Evolutionary conservation across 129 eudicot genomes (phyloP), one percentile per base, ranked within the genome.

Genomic region (Lonicera japonica): DNA sequence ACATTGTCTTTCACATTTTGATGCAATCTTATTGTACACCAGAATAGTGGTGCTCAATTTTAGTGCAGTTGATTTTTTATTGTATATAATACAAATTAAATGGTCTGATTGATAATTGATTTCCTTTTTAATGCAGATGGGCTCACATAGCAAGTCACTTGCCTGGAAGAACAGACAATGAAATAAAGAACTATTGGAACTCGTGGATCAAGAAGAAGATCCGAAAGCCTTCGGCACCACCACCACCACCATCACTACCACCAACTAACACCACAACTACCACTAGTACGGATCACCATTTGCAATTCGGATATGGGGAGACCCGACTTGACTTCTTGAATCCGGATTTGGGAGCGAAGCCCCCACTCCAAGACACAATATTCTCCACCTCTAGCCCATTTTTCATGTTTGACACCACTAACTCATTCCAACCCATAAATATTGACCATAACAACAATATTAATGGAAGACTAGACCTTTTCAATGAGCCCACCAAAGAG

Each of bases 181-280:
- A 90, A 61, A 90, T 90, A 21, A 90, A 90, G 48, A 90, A 90
- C 67, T 90, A 86, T 52, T 90, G 97, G 97, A 90, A 90, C 14
- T 90, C 97, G 14, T 90, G 95, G 95, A 90, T 90, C 70, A 90
- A 90, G 63, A 90, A 90, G 83, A 90, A 90, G 78, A 86, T 90
- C 21, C 78, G 91, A 14, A 89, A 89, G 60, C 79, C 76, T 15
- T 60, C 82, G 38, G 36, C 85, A 55, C 9, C 85, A 54, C 51
- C 73, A 23, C 38, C 70, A 66, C 80, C 40, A 78, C 61, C 63
- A 52, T 45, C 9, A 9, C 59, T 0, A 45, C 73, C 58, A 65
- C 70, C 70, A 24, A 43, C 60, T 11, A 57, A 65, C 48, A 52
- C 67, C 40, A 40, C n/a, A n/a, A n/a, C n/a, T n/a, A n/a, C n/a